phyloP scores from a whole-genome alignment of 805 yeast genomes.

The Myxozyma monticola region DNA sequence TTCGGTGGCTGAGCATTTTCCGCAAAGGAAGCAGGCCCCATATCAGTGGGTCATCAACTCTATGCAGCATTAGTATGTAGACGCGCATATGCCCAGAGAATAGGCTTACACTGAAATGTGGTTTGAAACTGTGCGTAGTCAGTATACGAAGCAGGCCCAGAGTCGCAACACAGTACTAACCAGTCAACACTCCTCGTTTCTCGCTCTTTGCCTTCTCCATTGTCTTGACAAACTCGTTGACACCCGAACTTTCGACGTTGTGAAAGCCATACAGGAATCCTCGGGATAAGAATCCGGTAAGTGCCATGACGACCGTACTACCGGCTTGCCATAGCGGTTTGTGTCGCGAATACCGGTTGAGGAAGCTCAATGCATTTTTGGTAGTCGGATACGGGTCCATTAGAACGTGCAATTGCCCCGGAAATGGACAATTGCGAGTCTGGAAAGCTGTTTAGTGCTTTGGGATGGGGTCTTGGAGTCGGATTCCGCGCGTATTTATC shows the following conservation, averaged over 20 bases:
- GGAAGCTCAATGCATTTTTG: conserved; percentile 62
- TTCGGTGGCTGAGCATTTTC: conserved; percentile 59
- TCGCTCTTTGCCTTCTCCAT: conserved; percentile 62
- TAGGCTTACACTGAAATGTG: conserved; percentile 31
- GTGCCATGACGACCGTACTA: conserved; percentile 66
- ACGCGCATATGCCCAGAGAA: background rate
- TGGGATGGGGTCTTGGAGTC: too few species aligned
- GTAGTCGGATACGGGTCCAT: conserved; percentile 7
- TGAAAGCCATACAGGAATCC: conserved; percentile 60
- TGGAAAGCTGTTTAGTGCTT: too few species aligned
- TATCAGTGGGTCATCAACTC: conserved; percentile 84
- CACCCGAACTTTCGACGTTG: conserved; percentile 59
- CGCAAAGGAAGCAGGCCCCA: conserved; percentile 85
- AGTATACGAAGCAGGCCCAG: background rate
- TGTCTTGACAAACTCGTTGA: conserved; percentile 66
- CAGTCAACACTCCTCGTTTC: conserved; percentile 72
- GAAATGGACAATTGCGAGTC: too few species aligned
- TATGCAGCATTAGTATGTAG: conserved; percentile 3
- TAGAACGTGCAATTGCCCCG: too few species aligned
- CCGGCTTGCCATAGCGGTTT: conserved; percentile 62
- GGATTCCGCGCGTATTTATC: too few species aligned
- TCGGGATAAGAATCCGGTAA: conserved; percentile 67
- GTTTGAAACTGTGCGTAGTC: conserved; percentile 22
- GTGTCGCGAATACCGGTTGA: conserved; percentile 61
- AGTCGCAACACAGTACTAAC: conserved; percentile 41